Evolutionary conservation across 177 flowering plant genomes (phyloP).

Genomic region (Vitis hybrid): DNA sequence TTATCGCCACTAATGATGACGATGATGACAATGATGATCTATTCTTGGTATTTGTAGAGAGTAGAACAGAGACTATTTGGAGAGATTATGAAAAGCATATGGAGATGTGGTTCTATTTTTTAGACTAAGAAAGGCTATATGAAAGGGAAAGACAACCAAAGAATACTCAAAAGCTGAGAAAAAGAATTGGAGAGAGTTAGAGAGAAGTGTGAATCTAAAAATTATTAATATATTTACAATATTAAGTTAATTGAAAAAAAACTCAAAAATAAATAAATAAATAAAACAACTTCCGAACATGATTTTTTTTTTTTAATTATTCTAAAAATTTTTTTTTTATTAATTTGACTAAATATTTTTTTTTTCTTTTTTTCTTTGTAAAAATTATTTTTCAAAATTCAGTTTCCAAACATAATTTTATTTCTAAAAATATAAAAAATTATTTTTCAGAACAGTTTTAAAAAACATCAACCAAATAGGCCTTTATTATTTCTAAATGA

Average conservation of each 20-base stretch:
- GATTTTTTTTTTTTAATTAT: no score
- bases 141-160: conserved; percentile 30
- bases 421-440: no score
- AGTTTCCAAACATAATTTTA: accelerated
- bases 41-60: conserved; percentile 25
- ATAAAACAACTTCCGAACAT: no score
- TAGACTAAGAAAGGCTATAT: conserved; percentile 21
- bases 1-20: conserved; percentile 48
- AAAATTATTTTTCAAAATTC: no score
- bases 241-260: no score
- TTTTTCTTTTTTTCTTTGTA: no score
- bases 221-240: no score
- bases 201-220: background rate
- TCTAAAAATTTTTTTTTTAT: no score
- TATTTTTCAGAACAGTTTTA: accelerated
- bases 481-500: no score
- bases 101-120: conserved; percentile 23
- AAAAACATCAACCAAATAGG: accelerated
- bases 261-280: no score
- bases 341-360: no score
- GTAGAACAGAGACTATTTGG: conserved; percentile 13
- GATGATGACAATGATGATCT: background rate
- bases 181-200: background rate
- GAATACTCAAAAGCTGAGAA: conserved; percentile 17
- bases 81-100: conserved; percentile 7